Evolutionary conservation across 352 stramenopile genomes (phyloP).

Genomic region (Phytophthora pini): DNA sequence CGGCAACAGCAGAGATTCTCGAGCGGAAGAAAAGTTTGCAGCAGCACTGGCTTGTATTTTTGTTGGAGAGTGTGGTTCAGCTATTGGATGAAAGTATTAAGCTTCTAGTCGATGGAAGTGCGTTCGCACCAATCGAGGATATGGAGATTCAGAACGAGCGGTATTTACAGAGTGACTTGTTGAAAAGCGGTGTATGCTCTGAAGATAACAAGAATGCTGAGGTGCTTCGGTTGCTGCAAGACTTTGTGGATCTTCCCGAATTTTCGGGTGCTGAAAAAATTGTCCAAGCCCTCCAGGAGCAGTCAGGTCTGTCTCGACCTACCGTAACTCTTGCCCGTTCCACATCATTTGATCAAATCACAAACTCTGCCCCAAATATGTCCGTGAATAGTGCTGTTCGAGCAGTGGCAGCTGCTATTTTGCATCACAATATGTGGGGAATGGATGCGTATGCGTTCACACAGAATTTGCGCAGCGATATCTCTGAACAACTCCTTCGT

Average conservation of each 20-base stretch:
- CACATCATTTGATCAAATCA: conserved; percentile 51
- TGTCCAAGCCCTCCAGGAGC: conserved; percentile 47
- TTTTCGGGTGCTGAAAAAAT: conserved; percentile 54
- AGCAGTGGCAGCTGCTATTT: conserved; percentile 74
- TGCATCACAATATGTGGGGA: conserved; percentile 90
- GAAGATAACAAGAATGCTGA: conserved; percentile 62
- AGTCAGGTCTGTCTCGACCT: conserved; percentile 29
- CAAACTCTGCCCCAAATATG: conserved; percentile 41
- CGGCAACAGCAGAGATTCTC: conserved; percentile 66
- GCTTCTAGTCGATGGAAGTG: conserved; percentile 56
- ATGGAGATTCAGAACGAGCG: conserved; percentile 56
- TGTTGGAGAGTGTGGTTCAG: conserved; percentile 54
- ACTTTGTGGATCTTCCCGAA: conserved; percentile 53
- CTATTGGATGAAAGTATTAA: conserved; percentile 59
- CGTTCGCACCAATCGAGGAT: conserved; percentile 57
- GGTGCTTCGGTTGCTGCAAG: conserved; percentile 64
- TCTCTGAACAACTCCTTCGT: conserved; percentile 71
- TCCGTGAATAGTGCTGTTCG: conserved; percentile 68
- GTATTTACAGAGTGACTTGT: conserved; percentile 72
- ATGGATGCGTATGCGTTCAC: conserved; percentile 83
- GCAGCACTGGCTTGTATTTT: conserved; percentile 68
- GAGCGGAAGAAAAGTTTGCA: conserved; percentile 62
- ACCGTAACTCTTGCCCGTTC: conserved; percentile 25
- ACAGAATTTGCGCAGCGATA: conserved; percentile 58
- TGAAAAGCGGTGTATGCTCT: conserved; percentile 61